A percentile compares a stretch with the other conserved stretches of the same genome.
Evolutionary conservation across 2,329 filamentous ascomycete genomes (phyloP).

Genomic region (Pseudogymnoascus sp.): DNA sequence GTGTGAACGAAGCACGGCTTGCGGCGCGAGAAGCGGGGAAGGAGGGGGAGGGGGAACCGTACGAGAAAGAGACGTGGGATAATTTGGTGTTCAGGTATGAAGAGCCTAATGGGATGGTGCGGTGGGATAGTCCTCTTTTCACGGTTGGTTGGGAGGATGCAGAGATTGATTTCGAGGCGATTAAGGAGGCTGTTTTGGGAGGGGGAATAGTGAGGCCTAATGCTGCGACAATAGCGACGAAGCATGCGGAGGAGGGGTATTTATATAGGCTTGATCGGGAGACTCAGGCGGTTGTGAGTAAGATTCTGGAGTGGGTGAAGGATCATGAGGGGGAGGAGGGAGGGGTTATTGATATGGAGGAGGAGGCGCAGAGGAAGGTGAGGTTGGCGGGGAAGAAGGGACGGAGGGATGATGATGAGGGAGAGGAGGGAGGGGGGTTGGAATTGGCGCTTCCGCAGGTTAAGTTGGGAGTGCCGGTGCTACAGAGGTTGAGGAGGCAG

Average conservation of each 20-base stretch:
- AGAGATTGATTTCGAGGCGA: constrained; percentile 53
- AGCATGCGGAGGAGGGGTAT: constrained; percentile 56
- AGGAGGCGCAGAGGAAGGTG: constrained; percentile 37
- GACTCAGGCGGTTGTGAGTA: constrained; percentile 67
- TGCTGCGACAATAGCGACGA: constrained; percentile 63
- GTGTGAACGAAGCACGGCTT: constrained; percentile 53
- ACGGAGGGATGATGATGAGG: constrained; percentile 13
- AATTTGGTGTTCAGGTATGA: constrained; percentile 60
- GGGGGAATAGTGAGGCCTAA: constrained; percentile 58
- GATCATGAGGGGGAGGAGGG: constrained; percentile 54
- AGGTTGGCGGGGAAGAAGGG: constrained; percentile 51
- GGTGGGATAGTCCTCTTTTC: constrained; percentile 80
- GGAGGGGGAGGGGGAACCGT: constrained; percentile 28
- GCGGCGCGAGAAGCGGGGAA: constrained; percentile 21
- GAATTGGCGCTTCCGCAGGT: constrained; percentile 57
- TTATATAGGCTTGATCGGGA: constrained; percentile 71
- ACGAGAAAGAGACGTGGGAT: constrained; percentile 25
- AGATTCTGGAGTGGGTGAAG: constrained; percentile 59
- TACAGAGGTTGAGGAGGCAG: constrained; percentile 69
- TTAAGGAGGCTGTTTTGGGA: constrained; percentile 65
- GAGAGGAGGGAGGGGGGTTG: constrained; percentile 37
- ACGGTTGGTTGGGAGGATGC: constrained; percentile 69
- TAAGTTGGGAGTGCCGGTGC: constrained; percentile 60
- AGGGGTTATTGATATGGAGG: constrained; percentile 39
- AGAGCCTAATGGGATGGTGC: constrained; percentile 75